A percentile compares a stretch with the other conserved stretches of the same genome.
These are phyloP conservation scores for Podospora pseudoanserina DNA, from an alignment of 495 filamentous ascomycete species.

Conservation along the genomic window DNA sequence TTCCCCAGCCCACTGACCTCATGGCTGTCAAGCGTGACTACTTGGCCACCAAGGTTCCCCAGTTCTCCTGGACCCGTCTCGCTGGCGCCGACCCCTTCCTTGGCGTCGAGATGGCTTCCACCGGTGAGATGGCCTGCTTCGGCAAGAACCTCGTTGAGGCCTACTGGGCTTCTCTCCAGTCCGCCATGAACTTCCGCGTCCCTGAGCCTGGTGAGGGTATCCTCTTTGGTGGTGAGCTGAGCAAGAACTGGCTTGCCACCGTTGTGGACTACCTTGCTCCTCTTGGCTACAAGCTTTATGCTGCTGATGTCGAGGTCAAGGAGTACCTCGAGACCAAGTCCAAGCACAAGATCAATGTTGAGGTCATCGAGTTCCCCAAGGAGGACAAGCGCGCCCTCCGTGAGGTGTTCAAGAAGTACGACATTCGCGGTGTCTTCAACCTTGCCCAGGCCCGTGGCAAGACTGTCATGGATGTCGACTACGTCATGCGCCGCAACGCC, in stretches of 20 bases:
- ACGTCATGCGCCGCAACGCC: conserved; percentile 96
- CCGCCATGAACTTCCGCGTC: conserved; percentile 98
- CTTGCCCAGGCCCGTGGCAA: conserved; percentile 78
- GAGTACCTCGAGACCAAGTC: conserved; percentile 67
- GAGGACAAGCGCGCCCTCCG: conserved; percentile 91
- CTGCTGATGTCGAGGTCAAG: conserved; percentile 77
- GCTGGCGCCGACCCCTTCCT: conserved; percentile 97
- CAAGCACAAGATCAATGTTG: conserved; percentile 65
- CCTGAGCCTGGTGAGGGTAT: conserved; percentile 91
- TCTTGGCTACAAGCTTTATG: conserved; percentile 90
- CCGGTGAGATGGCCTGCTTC: conserved; percentile 98
- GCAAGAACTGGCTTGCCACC: conserved; percentile 57
- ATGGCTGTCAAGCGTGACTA: conserved; percentile 89
- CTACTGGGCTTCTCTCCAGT: conserved; percentile 95
- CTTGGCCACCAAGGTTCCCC: conserved; percentile 92
- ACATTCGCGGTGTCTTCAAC: conserved; percentile 95
- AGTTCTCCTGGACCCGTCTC: conserved; percentile 99
- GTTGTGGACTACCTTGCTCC: conserved; percentile 83
- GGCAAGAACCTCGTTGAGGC: conserved; percentile 93
- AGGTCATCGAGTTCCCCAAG: conserved; percentile 96
- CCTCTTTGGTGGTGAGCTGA: conserved; percentile 82
- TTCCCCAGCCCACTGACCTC: conserved; percentile 81
- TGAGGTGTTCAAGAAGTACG: conserved; percentile 95
- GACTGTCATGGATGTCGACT: conserved; percentile 86
- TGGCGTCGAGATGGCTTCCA: conserved; percentile 95